Percentiles rank a stretch among this genome's conserved stretches.
Evolutionary conservation across 805 yeast genomes (phyloP).

Genomic region (Zygoascus biomembranicola): DNA sequence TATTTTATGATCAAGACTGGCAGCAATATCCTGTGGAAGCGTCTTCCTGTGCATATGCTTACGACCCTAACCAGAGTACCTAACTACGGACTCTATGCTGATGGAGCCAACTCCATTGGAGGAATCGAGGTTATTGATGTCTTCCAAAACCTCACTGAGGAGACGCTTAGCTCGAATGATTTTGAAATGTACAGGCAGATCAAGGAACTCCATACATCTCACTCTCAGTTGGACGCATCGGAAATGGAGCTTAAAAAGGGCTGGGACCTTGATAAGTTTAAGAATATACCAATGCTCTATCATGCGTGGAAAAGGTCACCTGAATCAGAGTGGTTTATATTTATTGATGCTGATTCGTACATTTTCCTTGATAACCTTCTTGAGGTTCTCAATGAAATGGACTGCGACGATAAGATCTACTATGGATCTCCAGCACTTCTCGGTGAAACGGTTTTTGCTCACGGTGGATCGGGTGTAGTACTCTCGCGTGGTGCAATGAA

Average conservation of each 20-base stretch:
- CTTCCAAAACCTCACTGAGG: constrained; percentile 19
- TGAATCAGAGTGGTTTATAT: constrained; percentile 28
- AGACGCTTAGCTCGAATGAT: constrained; percentile 12
- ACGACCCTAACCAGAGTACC: constrained; percentile 29
- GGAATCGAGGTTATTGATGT: constrained; percentile 28
- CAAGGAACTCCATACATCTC: constrained; percentile 17
- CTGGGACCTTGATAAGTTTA: constrained; percentile 31
- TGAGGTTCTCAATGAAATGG: constrained; percentile 17
- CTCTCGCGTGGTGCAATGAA: constrained; percentile 27
- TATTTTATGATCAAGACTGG: constrained; percentile 32
- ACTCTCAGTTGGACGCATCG: constrained; percentile 12
- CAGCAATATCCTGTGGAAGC: constrained; percentile 27
- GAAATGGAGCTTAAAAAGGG: constrained; percentile 16
- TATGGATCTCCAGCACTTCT: constrained; percentile 26
- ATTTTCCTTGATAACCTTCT: constrained; percentile 25
- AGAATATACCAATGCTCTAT: constrained; percentile 30
- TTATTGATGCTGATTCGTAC: constrained; percentile 31
- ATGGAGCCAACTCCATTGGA: constrained; percentile 24
- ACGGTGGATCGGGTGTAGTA: constrained; percentile 33
- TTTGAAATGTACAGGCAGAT: constrained; percentile 23
- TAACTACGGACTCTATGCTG: constrained; percentile 29
- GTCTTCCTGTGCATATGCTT: constrained; percentile 29
- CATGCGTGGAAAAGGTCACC: constrained; percentile 27
- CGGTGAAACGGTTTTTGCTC: constrained; percentile 25
- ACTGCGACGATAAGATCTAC: constrained; percentile 25